Conservation (phyloP, 805 yeast genomes). For the Metschnikowia lunata region DNA sequence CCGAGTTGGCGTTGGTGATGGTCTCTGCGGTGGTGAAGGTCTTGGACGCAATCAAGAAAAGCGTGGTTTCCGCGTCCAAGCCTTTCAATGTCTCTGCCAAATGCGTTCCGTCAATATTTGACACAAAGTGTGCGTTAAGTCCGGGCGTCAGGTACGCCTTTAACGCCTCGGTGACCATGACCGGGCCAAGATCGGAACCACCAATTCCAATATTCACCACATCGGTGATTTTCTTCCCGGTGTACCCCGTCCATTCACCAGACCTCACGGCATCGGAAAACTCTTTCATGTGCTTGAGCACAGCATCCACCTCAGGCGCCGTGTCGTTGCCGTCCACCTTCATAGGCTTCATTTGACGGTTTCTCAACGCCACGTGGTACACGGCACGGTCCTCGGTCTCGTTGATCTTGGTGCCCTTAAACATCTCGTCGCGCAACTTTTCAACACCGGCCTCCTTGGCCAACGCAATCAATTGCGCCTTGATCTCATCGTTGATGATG, state of each 20-base stretch:
- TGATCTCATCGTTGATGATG: conserved; percentile 80
- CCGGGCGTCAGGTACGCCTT: conserved; percentile 79
- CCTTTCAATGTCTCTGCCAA: conserved; percentile 82
- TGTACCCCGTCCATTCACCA: conserved; percentile 95
- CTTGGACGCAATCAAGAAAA: conserved; percentile 90
- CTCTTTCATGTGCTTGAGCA: conserved; percentile 93
- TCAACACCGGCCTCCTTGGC: conserved; percentile 91
- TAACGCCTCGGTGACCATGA: conserved; percentile 98
- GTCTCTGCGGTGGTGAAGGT: conserved; percentile 99
- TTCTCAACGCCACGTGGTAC: conserved; percentile 93
- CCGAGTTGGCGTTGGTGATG: conserved; percentile 90
- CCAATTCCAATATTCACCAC: conserved; percentile 98
- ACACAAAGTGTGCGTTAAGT: conserved; percentile 84
- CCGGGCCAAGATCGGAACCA: conserved; percentile 98
- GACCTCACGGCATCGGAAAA: conserved; percentile 86
- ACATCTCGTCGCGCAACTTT: conserved; percentile 83
- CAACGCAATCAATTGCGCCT: conserved; percentile 61
- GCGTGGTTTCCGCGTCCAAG: conserved; percentile 84
- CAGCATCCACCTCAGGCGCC: conserved; percentile 86
- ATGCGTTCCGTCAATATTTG: conserved; percentile 98
- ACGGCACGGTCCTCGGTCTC: conserved; percentile 96
- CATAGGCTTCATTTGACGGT: conserved; percentile 82
- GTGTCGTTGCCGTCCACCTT: conserved; percentile 86
- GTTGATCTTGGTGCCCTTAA: conserved; percentile 90
- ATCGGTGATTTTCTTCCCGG: conserved; percentile 90